Conservation (phyloP, 106 monocot species). For the Apostasia shenzhenica region DNA sequence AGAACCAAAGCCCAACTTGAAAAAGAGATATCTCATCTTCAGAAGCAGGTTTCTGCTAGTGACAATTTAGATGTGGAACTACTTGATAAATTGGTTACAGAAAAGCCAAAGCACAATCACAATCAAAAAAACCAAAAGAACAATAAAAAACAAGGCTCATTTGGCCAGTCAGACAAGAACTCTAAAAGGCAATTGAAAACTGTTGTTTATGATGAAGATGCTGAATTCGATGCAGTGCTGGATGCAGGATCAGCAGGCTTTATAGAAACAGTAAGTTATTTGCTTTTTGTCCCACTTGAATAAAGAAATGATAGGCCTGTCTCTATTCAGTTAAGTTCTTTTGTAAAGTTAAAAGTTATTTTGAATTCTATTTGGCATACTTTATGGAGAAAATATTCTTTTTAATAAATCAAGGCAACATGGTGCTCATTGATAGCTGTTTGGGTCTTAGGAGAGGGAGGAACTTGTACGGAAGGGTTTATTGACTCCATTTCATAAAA, state of each 20-base stretch:
- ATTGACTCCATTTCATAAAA: conserved; percentile 88
- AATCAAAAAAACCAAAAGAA: conserved; percentile 22
- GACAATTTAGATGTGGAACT: conserved; percentile 23
- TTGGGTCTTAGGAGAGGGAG: conserved; percentile 67
- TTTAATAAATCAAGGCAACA: not conserved
- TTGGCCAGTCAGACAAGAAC: conserved; percentile 8
- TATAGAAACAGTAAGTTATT: conserved; percentile 77
- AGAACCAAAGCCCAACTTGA: conserved; percentile 54
- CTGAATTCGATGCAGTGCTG: conserved; percentile 81
- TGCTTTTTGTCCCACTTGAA: not conserved
- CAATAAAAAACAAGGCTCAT: not conserved
- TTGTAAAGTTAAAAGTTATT: not conserved
- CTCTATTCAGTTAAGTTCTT: not conserved
- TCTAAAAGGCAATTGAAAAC: conserved; percentile 27
- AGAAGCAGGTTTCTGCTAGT: conserved; percentile 8
- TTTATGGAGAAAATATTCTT: not conserved
- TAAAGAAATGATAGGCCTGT: no score
- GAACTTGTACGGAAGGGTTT: conserved; percentile 78
- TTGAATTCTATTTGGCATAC: not conserved
- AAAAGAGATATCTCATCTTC: conserved; percentile 45
- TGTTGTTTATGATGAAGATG: conserved; percentile 70
- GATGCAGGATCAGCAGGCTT: conserved; percentile 87
- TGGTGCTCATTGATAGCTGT: conserved; percentile 7
- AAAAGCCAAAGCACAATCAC: conserved; percentile 40
- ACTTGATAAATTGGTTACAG: conserved; percentile 58